phyloP scores from a whole-genome alignment of 306 rosid species.

The Crataegus laevigata region DNA sequence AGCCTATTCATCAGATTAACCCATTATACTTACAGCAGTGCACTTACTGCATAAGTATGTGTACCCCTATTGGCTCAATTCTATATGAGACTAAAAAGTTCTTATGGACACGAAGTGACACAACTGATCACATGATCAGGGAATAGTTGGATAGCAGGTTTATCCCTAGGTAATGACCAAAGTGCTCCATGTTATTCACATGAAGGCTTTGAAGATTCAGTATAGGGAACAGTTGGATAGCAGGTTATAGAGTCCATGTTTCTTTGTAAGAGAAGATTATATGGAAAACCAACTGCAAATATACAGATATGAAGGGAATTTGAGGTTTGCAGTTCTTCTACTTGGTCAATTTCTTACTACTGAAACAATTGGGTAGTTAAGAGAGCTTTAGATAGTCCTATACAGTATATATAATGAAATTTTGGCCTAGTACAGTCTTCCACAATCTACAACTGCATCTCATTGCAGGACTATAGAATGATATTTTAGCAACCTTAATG shows the following conservation, averaged over 20 bases:
- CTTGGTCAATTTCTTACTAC: neutral
- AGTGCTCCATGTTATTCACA: neutral
- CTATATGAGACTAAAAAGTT: neutral
- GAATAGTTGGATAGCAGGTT: neutral
- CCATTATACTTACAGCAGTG: neutral
- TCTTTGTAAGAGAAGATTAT: neutral
- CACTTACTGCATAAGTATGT: neutral
- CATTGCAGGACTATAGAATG: neutral
- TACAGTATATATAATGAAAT: neutral
- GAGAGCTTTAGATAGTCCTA: neutral
- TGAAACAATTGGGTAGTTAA: neutral
- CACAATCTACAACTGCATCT: neutral
- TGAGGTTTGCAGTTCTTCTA: neutral
- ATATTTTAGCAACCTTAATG: neutral
- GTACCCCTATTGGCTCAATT: neutral
- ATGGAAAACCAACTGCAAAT: neutral
- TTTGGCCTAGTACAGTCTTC: neutral
- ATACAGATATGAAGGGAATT: neutral
- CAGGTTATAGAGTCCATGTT: neutral
- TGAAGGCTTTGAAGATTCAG: neutral
- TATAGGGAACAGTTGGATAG: neutral
- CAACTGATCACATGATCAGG: neutral
- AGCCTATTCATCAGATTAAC: neutral
- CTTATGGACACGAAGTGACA: neutral
- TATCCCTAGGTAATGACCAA: neutral